Conservation (phyloP, 352 stramenopile genomes). For the Aphanomyces invadans region DNA sequence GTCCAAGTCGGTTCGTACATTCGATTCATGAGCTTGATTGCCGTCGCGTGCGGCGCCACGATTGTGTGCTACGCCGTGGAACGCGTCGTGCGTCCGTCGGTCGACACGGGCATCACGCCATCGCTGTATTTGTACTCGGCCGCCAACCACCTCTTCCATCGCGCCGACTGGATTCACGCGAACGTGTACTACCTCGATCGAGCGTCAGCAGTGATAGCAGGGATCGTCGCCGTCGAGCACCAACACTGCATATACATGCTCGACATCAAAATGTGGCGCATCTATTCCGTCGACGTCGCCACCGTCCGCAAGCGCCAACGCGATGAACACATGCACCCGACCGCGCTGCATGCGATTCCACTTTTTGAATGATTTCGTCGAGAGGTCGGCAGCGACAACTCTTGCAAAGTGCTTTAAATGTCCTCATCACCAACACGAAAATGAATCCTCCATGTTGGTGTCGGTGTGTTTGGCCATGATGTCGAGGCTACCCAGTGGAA, state of each 20-base stretch:
- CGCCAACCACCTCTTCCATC: constrained; percentile 3
- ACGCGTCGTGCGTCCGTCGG: not conserved
- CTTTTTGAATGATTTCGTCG: not conserved
- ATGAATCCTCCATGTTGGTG: too few species aligned
- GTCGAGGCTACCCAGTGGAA: too few species aligned
- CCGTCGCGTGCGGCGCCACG: not conserved
- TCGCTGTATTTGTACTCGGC: constrained; percentile 10
- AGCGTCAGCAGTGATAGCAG: not conserved
- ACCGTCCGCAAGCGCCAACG: not conserved
- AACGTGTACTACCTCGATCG: constrained; percentile 3
- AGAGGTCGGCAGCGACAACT: too few species aligned
- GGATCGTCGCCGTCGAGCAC: not conserved
- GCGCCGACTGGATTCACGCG: not conserved
- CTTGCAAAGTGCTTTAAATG: too few species aligned
- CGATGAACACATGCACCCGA: not conserved
- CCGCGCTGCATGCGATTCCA: not conserved
- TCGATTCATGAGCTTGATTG: not conserved
- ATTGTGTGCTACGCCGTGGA: constrained; percentile 1
- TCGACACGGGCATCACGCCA: too few species aligned
- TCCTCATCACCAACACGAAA: too few species aligned
- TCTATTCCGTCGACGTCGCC: not conserved
- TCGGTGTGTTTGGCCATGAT: too few species aligned
- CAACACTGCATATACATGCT: not conserved
- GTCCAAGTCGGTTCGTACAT: not conserved
- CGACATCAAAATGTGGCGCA: constrained; percentile 15